Conservation (phyloP, 2,329 filamentous ascomycete species). For the Fusarium pininemorale region DNA sequence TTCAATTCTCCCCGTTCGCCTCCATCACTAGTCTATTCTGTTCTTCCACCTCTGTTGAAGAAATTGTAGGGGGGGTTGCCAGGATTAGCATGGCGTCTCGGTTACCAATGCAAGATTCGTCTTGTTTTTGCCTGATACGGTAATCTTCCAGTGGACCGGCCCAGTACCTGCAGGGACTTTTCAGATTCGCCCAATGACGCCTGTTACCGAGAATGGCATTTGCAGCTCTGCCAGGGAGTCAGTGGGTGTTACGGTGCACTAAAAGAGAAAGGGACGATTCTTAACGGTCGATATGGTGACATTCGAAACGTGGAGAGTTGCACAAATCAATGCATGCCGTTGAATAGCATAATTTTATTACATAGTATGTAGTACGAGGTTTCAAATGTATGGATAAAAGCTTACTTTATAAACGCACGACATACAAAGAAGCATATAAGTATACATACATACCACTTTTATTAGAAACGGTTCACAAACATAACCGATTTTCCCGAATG, state of each 20-base stretch:
- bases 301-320: slow-evolving; percentile 4
- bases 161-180: slow-evolving; percentile 33
- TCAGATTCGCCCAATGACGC: slow-evolving; percentile 21
- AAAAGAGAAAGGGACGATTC: slow-evolving; percentile 2
- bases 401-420: background rate
- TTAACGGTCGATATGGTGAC: slow-evolving; percentile 11
- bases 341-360: background rate
- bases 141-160: slow-evolving; percentile 20
- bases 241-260: slow-evolving; percentile 20
- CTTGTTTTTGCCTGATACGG: slow-evolving; percentile 17
- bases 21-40: background rate
- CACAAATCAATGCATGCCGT: slow-evolving; percentile 14
- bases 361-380: background rate
- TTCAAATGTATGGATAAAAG: background rate
- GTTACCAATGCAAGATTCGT: slow-evolving; percentile 30
- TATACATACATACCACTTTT: background rate
- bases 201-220: slow-evolving; percentile 29
- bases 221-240: slow-evolving; percentile 4
- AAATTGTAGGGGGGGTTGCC: slow-evolving; percentile 21
- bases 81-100: slow-evolving; percentile 14
- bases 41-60: background rate
- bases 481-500: slow-evolving; percentile 1
- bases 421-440: background rate
- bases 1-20: background rate
- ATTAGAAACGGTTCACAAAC: background rate